Percentiles rank a stretch among this genome's conserved stretches.
Evolutionary conservation across 805 yeast genomes (phyloP).

Genomic region (Teunomyces pallodes): DNA sequence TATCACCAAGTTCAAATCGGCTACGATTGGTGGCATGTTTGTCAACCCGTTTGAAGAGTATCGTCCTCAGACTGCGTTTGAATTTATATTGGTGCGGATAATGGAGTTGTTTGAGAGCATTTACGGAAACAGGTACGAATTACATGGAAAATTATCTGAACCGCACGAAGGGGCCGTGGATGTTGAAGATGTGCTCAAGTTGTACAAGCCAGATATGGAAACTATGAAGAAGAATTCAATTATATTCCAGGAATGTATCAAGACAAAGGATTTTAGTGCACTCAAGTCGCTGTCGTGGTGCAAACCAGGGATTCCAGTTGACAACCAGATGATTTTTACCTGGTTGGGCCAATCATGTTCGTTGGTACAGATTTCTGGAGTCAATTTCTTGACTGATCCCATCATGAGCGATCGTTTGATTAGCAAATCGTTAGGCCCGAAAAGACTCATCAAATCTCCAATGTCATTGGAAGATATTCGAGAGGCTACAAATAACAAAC

Average conservation of each 20-base stretch:
- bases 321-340: conserved; percentile 61
- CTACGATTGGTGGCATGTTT: conserved; percentile 65
- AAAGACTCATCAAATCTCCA: conserved; percentile 78
- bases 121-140: conserved; percentile 35
- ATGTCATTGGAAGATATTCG: conserved; percentile 55
- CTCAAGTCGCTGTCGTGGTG: conserved; percentile 1
- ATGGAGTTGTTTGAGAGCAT: conserved; percentile 65
- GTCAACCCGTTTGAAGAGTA: conserved; percentile 92
- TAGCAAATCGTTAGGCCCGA: conserved; percentile 69
- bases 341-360: conserved; percentile 96
- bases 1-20: conserved; percentile 31
- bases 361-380: conserved; percentile 62
- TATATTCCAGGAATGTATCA: conserved; percentile 26
- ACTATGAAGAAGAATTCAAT: conserved; percentile 35
- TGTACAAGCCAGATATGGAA: conserved; percentile 54
- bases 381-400: conserved; percentile 86
- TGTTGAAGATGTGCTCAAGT: conserved; percentile 58
- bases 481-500: conserved; percentile 51
- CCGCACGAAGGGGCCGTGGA: conserved; percentile 50
- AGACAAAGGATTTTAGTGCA: conserved; percentile 14
- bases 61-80: conserved; percentile 84
- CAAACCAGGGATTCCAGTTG: conserved; percentile 26
- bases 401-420: conserved; percentile 67
- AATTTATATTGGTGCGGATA: conserved; percentile 72
- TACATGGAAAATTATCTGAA: conserved; percentile 31